A percentile compares a stretch with the other conserved stretches of the same genome.
Evolutionary conservation across 768 basidiomycete genomes (phyloP).

Genomic region (Mycena metata): DNA sequence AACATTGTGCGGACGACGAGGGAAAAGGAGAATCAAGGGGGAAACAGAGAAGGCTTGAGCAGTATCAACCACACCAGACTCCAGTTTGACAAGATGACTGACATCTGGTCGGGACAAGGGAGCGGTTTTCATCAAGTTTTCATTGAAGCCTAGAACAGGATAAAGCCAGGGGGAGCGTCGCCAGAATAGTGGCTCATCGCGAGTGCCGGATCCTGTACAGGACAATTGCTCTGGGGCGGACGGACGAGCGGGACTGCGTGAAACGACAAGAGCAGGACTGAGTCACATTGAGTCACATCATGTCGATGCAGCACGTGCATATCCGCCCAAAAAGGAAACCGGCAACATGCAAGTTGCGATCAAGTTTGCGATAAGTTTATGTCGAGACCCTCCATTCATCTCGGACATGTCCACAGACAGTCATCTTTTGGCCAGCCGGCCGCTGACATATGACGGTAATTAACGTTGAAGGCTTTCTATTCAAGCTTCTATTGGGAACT

Average conservation of each 20-base stretch:
- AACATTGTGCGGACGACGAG: neutral
- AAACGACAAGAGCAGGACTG: neutral
- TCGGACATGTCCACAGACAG: neutral
- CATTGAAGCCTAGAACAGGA: neutral
- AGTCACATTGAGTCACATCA: slow-evolving; percentile 8
- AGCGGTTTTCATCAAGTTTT: slow-evolving; percentile 6
- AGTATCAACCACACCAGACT: neutral
- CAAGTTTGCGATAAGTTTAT: slow-evolving; percentile 1
- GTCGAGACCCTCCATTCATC: neutral
- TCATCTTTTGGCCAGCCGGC: neutral
- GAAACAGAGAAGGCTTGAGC: neutral
- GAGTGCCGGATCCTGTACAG: neutral
- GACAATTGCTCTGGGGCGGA: neutral
- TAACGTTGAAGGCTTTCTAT: neutral
- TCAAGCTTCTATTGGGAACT: neutral
- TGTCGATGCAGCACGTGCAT: slow-evolving; percentile 21
- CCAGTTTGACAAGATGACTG: slow-evolving; percentile 14
- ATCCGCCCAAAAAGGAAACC: slow-evolving; percentile 6
- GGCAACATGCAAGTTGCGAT: neutral
- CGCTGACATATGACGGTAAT: slow-evolving; percentile 26
- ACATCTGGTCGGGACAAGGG: neutral
- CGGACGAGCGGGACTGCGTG: neutral
- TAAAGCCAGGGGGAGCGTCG: slow-evolving; percentile 15
- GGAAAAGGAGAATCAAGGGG: neutral
- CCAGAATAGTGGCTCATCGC: neutral